Conservation (phyloP, 257 asterid genomes). For the Capsicum chinense region DNA sequence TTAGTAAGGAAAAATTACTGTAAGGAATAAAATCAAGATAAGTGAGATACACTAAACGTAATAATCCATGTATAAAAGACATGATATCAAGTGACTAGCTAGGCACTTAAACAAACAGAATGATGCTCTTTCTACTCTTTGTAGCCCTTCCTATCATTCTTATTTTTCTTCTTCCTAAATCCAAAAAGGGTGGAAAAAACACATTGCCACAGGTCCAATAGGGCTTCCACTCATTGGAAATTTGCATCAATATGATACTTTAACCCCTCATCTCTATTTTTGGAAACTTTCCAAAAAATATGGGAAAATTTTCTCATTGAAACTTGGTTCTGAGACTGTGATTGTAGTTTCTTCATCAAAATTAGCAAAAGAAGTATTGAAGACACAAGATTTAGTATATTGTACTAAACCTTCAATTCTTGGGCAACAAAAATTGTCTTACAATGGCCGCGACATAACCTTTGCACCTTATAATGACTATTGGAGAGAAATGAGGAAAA, state of each 20-base stretch:
- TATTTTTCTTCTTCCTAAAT: neutral
- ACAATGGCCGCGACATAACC: neutral
- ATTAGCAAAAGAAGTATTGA: conserved; percentile 3
- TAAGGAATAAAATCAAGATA: too few species aligned
- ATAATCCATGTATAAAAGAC: neutral
- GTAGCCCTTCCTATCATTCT: neutral
- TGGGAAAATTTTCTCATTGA: neutral
- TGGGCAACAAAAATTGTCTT: conserved; percentile 1
- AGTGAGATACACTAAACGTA: neutral
- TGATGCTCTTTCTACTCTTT: neutral
- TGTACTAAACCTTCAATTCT: conserved; percentile 4
- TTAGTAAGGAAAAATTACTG: neutral
- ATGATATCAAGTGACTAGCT: neutral
- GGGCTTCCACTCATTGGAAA: conserved; percentile 22
- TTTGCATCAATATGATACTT: conserved; percentile 13
- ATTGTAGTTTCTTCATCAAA: conserved; percentile 17
- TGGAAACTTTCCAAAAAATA: conserved; percentile 27
- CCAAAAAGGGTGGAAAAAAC: neutral
- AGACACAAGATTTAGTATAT: conserved; percentile 14
- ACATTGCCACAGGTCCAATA: neutral
- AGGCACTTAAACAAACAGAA: neutral
- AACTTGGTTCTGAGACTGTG: neutral
- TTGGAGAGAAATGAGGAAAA: neutral
- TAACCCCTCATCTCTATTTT: neutral
- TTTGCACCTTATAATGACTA: neutral